These are phyloP conservation scores for Leucosporidium creatinivorum DNA, from an alignment of 768 basidiomycete genomes.

Conservation along the genomic window DNA sequence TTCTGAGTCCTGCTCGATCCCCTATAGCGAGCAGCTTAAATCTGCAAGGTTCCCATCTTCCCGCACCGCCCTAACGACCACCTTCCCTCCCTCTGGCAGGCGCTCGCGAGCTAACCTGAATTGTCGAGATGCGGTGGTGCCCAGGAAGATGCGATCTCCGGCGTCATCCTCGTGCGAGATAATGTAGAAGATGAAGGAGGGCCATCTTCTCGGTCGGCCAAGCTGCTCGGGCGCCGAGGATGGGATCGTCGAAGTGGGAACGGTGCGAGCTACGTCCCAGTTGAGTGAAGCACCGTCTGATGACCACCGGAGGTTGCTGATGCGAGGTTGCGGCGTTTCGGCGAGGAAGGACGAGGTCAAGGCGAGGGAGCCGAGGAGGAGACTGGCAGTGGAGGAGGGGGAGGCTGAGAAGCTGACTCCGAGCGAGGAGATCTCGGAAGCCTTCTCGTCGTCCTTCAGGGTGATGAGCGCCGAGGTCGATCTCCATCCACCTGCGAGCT, in stretches of 20 bases:
- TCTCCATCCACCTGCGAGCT: not conserved
- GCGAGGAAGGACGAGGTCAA: not conserved
- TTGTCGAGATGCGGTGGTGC: not conserved
- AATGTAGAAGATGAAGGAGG: not conserved
- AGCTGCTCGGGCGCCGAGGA: not conserved
- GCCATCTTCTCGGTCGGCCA: not conserved
- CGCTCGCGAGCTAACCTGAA: not conserved
- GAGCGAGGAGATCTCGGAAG: too few relatives aligned
- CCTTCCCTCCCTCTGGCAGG: too few relatives aligned
- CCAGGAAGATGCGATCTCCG: not conserved
- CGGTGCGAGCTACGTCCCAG: not conserved
- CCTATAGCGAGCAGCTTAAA: too few relatives aligned
- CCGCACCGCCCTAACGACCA: too few relatives aligned
- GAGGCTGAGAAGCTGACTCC: too few relatives aligned
- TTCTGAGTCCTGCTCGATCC: too few relatives aligned
- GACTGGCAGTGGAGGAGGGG: not conserved
- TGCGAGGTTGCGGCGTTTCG: not conserved
- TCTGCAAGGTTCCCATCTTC: too few relatives aligned
- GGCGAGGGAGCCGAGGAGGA: not conserved
- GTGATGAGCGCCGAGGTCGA: not conserved
- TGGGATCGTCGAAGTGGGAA: not conserved
- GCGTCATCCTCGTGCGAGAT: not conserved
- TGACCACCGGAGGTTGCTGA: not conserved
- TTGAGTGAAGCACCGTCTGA: not conserved
- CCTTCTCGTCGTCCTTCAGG: too few relatives aligned